phyloP scores from a whole-genome alignment of 1,284 basidiomycete genomes.

The Apiotrichum brassicae region DNA sequence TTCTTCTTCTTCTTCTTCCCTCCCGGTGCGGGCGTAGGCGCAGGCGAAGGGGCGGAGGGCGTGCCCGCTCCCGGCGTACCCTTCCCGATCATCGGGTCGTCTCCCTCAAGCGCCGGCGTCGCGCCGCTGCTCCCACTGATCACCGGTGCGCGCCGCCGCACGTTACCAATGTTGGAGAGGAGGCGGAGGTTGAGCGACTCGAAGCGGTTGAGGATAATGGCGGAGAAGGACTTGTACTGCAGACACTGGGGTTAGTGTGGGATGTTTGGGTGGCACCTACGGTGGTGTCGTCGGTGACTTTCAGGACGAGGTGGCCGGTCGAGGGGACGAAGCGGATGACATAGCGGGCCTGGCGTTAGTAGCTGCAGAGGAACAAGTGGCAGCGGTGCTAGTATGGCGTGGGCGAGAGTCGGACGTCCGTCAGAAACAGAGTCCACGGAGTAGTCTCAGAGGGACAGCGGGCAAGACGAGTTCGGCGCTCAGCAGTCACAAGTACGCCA shows the following conservation, averaged over 20 bases:
- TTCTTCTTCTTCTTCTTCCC: constrained; percentile 29
- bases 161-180: constrained; percentile 38
- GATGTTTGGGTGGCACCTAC: constrained; percentile 53
- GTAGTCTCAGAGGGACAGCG: too few species aligned
- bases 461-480: too few species aligned
- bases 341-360: constrained; percentile 62
- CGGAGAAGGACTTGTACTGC: constrained; percentile 89
- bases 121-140: constrained; percentile 3
- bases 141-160: constrained; percentile 15
- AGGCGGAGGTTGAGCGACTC: constrained; percentile 70
- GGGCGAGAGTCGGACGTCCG: too few species aligned
- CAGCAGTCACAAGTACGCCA: too few species aligned
- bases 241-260: constrained; percentile 58
- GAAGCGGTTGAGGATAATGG: constrained; percentile 89
- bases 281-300: constrained; percentile 79
- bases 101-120: constrained; percentile 9
- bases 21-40: constrained; percentile 2
- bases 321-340: constrained; percentile 78
- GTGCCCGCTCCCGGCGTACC: constrained; percentile 5
- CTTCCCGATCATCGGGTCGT: constrained; percentile 18
- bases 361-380: too few species aligned
- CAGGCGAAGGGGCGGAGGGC: constrained; percentile 2
- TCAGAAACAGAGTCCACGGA: too few species aligned
- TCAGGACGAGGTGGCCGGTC: constrained; percentile 76
- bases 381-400: too few species aligned